phyloP scores from a whole-genome alignment of 169 alveolate species.

The Cytauxzoon felis region DNA sequence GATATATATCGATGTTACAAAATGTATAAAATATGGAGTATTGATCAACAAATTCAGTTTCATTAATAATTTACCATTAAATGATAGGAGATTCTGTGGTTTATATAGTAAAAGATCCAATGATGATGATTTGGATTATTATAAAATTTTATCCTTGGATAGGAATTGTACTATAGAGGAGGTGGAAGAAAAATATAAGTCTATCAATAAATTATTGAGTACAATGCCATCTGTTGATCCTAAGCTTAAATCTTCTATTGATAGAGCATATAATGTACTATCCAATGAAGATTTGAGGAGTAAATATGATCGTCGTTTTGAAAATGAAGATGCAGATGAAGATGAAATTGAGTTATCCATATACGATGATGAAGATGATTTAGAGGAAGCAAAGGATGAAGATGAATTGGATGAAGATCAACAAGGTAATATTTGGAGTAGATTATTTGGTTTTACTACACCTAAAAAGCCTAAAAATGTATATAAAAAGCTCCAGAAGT shows the following conservation, averaged over 20 bases:
- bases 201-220: constrained; percentile 36
- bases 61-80: too few species aligned
- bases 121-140: constrained; percentile 27
- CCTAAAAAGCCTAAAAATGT: not conserved
- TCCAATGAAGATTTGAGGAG: constrained; percentile 38
- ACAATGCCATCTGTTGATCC: constrained; percentile 40
- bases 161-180: constrained; percentile 31
- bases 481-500: not conserved
- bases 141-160: constrained; percentile 38
- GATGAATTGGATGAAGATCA: not conserved
- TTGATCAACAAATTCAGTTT: too few species aligned
- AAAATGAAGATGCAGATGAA: constrained; percentile 8
- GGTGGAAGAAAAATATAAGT: constrained; percentile 5
- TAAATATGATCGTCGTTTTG: constrained; percentile 32
- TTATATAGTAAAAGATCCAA: too few species aligned
- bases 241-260: constrained; percentile 12
- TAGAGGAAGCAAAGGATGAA: constrained; percentile 1
- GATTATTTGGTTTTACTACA: constrained; percentile 16
- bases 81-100: too few species aligned
- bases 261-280: constrained; percentile 50
- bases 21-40: too few species aligned
- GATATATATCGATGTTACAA: too few species aligned
- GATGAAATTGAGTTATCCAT: constrained; percentile 27
- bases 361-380: constrained; percentile 6
- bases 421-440: constrained; percentile 16